Conservation (phyloP, 495 filamentous ascomycete species). For the Daldinia caldariorum region DNA sequence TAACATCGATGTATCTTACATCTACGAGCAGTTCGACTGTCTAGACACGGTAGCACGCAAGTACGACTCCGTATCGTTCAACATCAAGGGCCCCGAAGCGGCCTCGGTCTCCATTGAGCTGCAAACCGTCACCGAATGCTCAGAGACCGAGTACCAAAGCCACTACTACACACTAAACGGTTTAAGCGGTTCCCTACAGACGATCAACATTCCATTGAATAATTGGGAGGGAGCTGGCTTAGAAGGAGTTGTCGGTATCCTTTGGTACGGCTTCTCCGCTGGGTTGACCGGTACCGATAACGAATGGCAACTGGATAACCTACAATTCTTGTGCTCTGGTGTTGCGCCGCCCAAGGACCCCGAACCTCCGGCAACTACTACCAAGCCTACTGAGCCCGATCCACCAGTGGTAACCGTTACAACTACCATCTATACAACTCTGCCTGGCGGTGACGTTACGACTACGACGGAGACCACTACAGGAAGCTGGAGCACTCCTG, state of each 20-base stretch:
- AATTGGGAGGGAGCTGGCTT: slow-evolving; percentile 63
- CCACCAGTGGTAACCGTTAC: slow-evolving; percentile 18
- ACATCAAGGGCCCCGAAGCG: slow-evolving; percentile 63
- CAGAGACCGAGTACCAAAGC: slow-evolving; percentile 56
- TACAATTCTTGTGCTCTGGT: slow-evolving; percentile 59
- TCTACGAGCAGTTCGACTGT: slow-evolving; percentile 67
- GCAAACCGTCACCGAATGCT: slow-evolving; percentile 61
- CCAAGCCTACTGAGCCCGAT: slow-evolving; percentile 20
- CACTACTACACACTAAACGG: slow-evolving; percentile 56
- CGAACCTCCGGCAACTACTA: slow-evolving; percentile 31
- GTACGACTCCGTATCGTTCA: slow-evolving; percentile 65
- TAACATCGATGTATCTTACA: slow-evolving; percentile 57
- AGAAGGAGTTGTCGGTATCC: slow-evolving; percentile 60
- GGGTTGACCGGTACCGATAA: slow-evolving; percentile 48
- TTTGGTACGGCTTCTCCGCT: slow-evolving; percentile 62
- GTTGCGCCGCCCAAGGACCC: slow-evolving; percentile 35
- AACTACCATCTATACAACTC: slow-evolving; percentile 33
- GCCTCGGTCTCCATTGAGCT: slow-evolving; percentile 63
- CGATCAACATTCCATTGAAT: slow-evolving; percentile 62
- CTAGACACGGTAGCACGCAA: slow-evolving; percentile 54
- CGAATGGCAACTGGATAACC: slow-evolving; percentile 63
- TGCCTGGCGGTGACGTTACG: slow-evolving; percentile 19
- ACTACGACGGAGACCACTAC: slow-evolving; percentile 29
- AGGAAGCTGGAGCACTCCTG: slow-evolving; percentile 18
- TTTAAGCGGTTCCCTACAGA: slow-evolving; percentile 63